A percentile compares a stretch with the other conserved stretches of the same genome.
These are phyloP conservation scores for Fagus crenata DNA, from an alignment of 306 rosid species.

Conservation along the genomic window DNA sequence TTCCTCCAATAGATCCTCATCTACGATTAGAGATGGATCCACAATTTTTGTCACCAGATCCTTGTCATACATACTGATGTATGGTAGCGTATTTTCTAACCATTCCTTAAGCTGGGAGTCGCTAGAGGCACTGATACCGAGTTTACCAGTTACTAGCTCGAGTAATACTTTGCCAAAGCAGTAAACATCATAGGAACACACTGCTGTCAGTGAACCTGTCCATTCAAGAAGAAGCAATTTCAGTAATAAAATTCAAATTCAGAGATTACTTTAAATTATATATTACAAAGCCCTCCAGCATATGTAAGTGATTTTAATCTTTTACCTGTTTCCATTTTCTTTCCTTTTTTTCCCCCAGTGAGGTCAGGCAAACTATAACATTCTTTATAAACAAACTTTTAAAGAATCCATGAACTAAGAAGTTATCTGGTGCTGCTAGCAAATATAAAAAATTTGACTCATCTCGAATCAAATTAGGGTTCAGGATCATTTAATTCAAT, in stretches of 20 bases:
- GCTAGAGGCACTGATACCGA: slow-evolving; percentile 70
- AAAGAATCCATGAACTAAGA: neutral
- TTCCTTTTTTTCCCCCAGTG: neutral
- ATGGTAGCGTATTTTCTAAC: slow-evolving; percentile 62
- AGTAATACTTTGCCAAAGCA: slow-evolving; percentile 95
- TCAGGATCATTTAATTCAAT: neutral
- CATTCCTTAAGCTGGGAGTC: slow-evolving; percentile 57
- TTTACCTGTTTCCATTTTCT: neutral
- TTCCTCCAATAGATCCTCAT: slow-evolving; percentile 93
- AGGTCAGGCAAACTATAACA: neutral
- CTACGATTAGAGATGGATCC: slow-evolving; percentile 79
- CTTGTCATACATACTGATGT: slow-evolving; percentile 75
- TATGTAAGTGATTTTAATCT: neutral
- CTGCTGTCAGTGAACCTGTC: slow-evolving; percentile 67
- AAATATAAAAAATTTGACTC: neutral
- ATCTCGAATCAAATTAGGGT: neutral
- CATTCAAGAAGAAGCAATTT: slow-evolving; percentile 31
- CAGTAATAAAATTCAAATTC: slow-evolving; percentile 12
- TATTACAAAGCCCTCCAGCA: neutral
- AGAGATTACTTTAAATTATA: neutral
- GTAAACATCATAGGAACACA: slow-evolving; percentile 81
- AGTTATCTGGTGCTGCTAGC: slow-evolving; percentile 1
- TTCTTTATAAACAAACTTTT: neutral
- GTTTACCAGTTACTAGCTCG: slow-evolving; percentile 82
- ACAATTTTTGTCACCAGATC: slow-evolving; percentile 73